Conservation (phyloP, 495 filamentous ascomycete species). For the Cladorrhinum samala region DNA sequence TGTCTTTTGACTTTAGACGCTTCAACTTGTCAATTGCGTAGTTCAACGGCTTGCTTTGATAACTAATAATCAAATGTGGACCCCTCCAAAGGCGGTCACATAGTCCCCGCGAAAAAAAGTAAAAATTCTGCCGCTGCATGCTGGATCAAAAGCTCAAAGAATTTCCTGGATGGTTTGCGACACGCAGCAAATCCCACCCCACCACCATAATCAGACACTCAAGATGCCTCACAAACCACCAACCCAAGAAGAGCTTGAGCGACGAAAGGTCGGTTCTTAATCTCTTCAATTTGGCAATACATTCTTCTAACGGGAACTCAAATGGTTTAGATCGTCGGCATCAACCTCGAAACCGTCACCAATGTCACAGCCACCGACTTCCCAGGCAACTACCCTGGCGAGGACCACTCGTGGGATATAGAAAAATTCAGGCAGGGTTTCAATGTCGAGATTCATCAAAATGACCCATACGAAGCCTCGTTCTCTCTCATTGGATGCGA, state of each 20-base stretch:
- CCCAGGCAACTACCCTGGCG: constrained; percentile 82
- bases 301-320: constrained; percentile 2
- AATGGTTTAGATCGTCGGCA: constrained; percentile 61
- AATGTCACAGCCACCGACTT: constrained; percentile 85
- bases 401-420: constrained; percentile 84
- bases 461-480: constrained; percentile 63
- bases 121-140: constrained; percentile 27
- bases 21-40: too few relatives aligned
- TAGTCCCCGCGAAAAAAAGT: constrained; percentile 21
- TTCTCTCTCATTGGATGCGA: constrained; percentile 92
- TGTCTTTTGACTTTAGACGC: too few relatives aligned
- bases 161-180: constrained; percentile 14
- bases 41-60: too few relatives aligned
- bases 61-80: neutral
- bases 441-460: constrained; percentile 74
- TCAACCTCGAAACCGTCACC: constrained; percentile 82
- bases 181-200: constrained; percentile 10
- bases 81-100: constrained; percentile 22
- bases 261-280: constrained; percentile 32
- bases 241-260: constrained; percentile 33
- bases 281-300: neutral
- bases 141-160: constrained; percentile 9
- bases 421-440: constrained; percentile 64
- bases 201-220: constrained; percentile 9
- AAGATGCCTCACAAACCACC: constrained; percentile 40